phyloP scores from a whole-genome alignment of 495 filamentous ascomycete species.

The Poronia punctata region DNA sequence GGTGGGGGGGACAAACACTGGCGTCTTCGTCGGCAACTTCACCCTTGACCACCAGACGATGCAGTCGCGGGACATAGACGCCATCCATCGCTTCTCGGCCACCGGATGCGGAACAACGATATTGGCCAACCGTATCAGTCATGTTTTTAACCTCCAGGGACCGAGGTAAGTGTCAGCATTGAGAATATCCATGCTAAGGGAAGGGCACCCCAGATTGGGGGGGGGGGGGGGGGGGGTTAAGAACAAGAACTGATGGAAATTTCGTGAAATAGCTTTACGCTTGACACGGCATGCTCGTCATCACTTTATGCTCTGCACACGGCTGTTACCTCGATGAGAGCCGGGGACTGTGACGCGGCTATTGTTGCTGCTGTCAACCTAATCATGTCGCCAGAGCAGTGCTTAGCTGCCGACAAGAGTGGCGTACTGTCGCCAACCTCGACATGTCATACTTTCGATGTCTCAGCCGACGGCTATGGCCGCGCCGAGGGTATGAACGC shows the following conservation, averaged over 20 bases:
- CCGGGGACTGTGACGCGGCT: conserved; percentile 29
- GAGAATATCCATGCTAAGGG: too few relatives aligned
- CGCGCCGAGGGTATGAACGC: conserved; percentile 21
- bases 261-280: conserved; percentile 29
- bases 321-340: conserved; percentile 27
- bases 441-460: conserved; percentile 38
- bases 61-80: conserved; percentile 22
- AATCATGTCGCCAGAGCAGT: conserved; percentile 27
- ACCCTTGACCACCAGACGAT: conserved; percentile 32
- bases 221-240: too few relatives aligned
- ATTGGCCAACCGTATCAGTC: conserved; percentile 40
- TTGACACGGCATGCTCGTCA: conserved; percentile 45
- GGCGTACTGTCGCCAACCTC: conserved; percentile 37
- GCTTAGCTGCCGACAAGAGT: conserved; percentile 23
- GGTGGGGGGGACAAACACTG: conserved; percentile 34
- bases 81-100: conserved; percentile 13
- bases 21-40: conserved; percentile 37
- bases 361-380: conserved; percentile 34
- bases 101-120: conserved; percentile 23
- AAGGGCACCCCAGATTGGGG: too few relatives aligned
- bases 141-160: conserved; percentile 43
- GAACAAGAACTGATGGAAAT: too few relatives aligned
- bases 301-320: conserved; percentile 30
- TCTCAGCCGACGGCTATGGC: conserved; percentile 22
- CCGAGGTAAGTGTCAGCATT: too few relatives aligned